Evolutionary conservation across 805 yeast species (phyloP).

Genomic region (Ogataea methylovora): DNA sequence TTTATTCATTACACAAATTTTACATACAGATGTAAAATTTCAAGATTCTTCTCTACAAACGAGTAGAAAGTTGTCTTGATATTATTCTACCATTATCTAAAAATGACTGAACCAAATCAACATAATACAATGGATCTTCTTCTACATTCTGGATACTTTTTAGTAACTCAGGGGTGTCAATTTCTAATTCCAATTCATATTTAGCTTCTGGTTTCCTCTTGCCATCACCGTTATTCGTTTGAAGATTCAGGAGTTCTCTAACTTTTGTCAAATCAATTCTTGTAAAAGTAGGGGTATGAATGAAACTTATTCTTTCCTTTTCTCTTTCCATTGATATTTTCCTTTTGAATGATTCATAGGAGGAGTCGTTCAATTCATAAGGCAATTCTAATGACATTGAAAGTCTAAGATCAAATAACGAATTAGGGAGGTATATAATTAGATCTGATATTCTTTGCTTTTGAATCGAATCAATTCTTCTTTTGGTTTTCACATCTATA

Average conservation of each 20-base stretch:
- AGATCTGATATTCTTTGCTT: conserved; percentile 71
- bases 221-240: conserved; percentile 9
- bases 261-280: conserved; percentile 69
- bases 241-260: conserved; percentile 18
- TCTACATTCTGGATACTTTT: conserved; percentile 21
- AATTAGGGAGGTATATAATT: conserved; percentile 66
- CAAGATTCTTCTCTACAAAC: no score
- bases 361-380: conserved; percentile 40
- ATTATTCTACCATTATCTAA: conserved; percentile 34
- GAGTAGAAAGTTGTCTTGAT: conserved; percentile 25
- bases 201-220: conserved; percentile 6
- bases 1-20: no score
- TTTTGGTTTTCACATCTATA: conserved; percentile 58
- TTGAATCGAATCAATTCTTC: conserved; percentile 61
- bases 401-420: conserved; percentile 68
- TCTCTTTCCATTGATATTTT: conserved; percentile 47
- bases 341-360: conserved; percentile 46
- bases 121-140: conserved; percentile 33
- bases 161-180: conserved; percentile 24
- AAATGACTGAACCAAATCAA: conserved; percentile 38
- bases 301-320: conserved; percentile 66
- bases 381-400: conserved; percentile 77
- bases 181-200: conserved; percentile 28
- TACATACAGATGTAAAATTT: no score
- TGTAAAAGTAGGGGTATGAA: conserved; percentile 68